Conservation (phyloP, 2,329 filamentous ascomycete genomes). For the Penicillium frequentans region DNA sequence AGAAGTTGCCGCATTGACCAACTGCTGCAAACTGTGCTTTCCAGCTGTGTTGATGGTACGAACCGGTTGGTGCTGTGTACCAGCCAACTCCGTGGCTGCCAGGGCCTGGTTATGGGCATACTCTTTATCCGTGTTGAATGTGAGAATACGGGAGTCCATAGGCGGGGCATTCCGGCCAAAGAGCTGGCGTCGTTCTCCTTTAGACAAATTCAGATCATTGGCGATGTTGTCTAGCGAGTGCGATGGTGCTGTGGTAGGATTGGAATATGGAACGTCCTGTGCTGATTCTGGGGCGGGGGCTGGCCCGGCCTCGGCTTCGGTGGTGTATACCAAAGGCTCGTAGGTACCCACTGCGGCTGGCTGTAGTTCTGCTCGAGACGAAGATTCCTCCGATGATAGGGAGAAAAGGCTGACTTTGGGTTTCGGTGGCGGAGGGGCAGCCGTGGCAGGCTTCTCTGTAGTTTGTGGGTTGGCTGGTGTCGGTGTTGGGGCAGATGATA, state of each 20-base stretch:
- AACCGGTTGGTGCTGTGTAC: slow-evolving; percentile 73
- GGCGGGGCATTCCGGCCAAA: slow-evolving; percentile 66
- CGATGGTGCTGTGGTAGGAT: slow-evolving; percentile 7
- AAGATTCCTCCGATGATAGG: slow-evolving; percentile 30
- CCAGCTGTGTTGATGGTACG: slow-evolving; percentile 73
- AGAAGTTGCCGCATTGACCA: slow-evolving; percentile 77
- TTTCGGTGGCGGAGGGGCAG: slow-evolving; percentile 31
- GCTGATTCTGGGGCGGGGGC: slow-evolving; percentile 1
- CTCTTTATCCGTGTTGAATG: slow-evolving; percentile 86
- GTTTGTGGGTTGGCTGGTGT: slow-evolving; percentile 12
- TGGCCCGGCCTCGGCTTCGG: slow-evolving; percentile 23
- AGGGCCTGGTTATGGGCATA: slow-evolving; percentile 82
- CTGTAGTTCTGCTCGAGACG: slow-evolving; percentile 5
- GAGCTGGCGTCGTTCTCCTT: slow-evolving; percentile 74
- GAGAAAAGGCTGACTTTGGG: slow-evolving; percentile 49
- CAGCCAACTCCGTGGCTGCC: slow-evolving; percentile 53
- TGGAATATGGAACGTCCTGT: slow-evolving; percentile 4
- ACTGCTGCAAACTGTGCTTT: slow-evolving; percentile 85
- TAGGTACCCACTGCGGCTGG: slow-evolving; percentile 29
- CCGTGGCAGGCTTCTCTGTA: slow-evolving; percentile 13
- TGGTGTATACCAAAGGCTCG: slow-evolving; percentile 43
- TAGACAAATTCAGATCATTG: slow-evolving; percentile 74
- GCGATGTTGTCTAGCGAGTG: slow-evolving; percentile 67
- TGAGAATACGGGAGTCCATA: slow-evolving; percentile 68
- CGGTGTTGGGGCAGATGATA: slow-evolving; percentile 16